These are phyloP conservation scores for Lactifluus pinguis DNA, from an alignment of 768 basidiomycete genomes.

Conservation along the genomic window DNA sequence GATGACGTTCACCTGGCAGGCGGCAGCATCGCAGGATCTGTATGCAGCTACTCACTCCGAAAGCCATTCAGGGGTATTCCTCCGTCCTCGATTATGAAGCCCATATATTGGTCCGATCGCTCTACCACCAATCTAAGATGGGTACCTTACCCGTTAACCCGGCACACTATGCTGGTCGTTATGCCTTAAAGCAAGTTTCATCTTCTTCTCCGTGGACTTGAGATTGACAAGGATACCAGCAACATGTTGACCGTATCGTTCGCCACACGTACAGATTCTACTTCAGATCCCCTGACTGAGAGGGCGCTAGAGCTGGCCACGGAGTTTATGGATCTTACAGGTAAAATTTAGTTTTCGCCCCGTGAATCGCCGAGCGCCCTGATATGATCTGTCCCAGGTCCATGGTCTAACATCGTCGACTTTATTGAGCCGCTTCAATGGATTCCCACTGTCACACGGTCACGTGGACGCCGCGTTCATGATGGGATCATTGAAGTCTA, in stretches of 20 bases:
- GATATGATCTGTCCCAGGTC: slow-evolving; percentile 23
- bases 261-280: slow-evolving; percentile 33
- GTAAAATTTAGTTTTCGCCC: not conserved
- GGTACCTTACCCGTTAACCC: slow-evolving; percentile 33
- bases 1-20: slow-evolving; percentile 21
- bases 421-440: slow-evolving; percentile 36
- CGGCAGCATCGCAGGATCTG: slow-evolving; percentile 37
- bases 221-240: slow-evolving; percentile 22
- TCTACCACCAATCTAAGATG: slow-evolving; percentile 28
- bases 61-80: slow-evolving; percentile 31
- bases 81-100: slow-evolving; percentile 34
- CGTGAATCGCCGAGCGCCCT: not conserved
- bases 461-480: slow-evolving; percentile 34
- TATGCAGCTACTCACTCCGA: slow-evolving; percentile 25
- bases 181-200: slow-evolving; percentile 21
- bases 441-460: slow-evolving; percentile 31
- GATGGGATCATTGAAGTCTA: slow-evolving; percentile 26
- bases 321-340: slow-evolving; percentile 36
- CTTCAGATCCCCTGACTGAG: slow-evolving; percentile 31
- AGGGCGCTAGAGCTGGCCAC: slow-evolving; percentile 30
- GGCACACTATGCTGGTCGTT: slow-evolving; percentile 32
- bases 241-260: slow-evolving; percentile 40
- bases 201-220: not conserved
- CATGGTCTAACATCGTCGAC: slow-evolving; percentile 37
- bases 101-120: slow-evolving; percentile 29